Evolutionary conservation across 225 moss, liverwort and hornwort species (phyloP).

Genomic region (Sphagnum contortum): DNA sequence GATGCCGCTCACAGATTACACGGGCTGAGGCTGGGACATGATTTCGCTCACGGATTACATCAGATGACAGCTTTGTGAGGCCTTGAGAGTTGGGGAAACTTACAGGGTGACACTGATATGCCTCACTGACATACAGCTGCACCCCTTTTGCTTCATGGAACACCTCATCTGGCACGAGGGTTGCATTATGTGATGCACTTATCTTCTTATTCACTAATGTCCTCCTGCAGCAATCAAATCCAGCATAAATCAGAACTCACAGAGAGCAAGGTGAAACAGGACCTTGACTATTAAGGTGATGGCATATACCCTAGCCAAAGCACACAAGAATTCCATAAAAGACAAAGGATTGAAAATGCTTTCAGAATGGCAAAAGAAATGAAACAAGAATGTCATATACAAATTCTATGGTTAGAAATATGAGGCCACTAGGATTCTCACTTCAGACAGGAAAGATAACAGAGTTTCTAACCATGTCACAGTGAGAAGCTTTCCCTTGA

Average conservation of each 20-base stretch:
- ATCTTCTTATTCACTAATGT: constrained; percentile 74
- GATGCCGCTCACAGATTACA: constrained; percentile 79
- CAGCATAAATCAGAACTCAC: neutral
- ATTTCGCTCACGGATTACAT: constrained; percentile 41
- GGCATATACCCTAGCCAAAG: too few relatives aligned
- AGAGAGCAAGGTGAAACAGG: neutral
- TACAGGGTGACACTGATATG: constrained; percentile 66
- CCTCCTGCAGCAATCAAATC: constrained; percentile 27
- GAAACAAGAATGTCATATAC: too few relatives aligned
- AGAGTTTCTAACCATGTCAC: constrained; percentile 45
- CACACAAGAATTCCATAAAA: too few relatives aligned
- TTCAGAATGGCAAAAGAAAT: too few relatives aligned
- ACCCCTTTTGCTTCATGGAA: constrained; percentile 70
- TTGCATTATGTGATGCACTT: constrained; percentile 75
- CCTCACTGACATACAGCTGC: constrained; percentile 57
- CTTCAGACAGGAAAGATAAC: too few relatives aligned
- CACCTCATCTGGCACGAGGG: constrained; percentile 65
- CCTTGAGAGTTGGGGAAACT: constrained; percentile 63
- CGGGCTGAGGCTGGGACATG: constrained; percentile 63
- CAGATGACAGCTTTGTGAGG: constrained; percentile 73
- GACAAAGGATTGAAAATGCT: too few relatives aligned
- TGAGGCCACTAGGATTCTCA: too few relatives aligned
- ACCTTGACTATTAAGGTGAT: neutral
- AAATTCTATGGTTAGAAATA: too few relatives aligned
- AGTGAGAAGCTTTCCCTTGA: constrained; percentile 51